These are phyloP conservation scores for Saccharum officinarum DNA, from an alignment of 176 grass and related monocot genomes.

Conservation along the genomic window DNA sequence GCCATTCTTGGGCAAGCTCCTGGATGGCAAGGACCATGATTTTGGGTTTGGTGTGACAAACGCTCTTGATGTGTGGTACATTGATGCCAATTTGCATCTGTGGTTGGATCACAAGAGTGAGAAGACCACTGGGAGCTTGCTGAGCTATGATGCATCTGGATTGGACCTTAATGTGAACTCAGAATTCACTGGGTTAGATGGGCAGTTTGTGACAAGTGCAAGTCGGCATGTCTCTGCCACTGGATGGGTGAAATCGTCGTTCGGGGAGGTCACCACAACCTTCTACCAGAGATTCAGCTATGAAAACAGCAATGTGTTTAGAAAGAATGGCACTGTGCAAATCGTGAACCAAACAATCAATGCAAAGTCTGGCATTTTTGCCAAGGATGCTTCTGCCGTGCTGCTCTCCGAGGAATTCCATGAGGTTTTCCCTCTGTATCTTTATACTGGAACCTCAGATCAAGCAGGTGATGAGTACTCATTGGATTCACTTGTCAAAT, in stretches of 20 bases:
- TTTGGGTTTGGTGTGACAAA: conserved; percentile 59
- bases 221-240: conserved; percentile 42
- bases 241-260: conserved; percentile 58
- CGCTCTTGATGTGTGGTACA: conserved; percentile 47
- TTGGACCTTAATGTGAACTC: conserved; percentile 20
- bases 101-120: conserved; percentile 59
- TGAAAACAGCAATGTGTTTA: conserved; percentile 46
- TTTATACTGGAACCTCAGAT: conserved; percentile 49
- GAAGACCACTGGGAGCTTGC: conserved; percentile 39
- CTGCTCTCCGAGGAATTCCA: conserved; percentile 36
- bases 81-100: conserved; percentile 63
- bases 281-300: conserved; percentile 50
- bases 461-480: conserved; percentile 52
- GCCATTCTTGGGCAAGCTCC: conserved; percentile 53
- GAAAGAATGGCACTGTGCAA: conserved; percentile 36
- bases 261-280: conserved; percentile 48
- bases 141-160: conserved; percentile 29
- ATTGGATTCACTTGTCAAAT: conserved; percentile 27
- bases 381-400: not conserved
- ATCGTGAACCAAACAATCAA: conserved; percentile 51
- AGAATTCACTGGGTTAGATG: conserved; percentile 38
- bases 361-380: conserved; percentile 33
- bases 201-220: conserved; percentile 40
- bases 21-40: conserved; percentile 52
- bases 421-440: conserved; percentile 46